A percentile compares a stretch with the other conserved stretches of the same genome.
phyloP scores from a whole-genome alignment of 75 land plant genomes.

The Adiantum capillusveneris region DNA sequence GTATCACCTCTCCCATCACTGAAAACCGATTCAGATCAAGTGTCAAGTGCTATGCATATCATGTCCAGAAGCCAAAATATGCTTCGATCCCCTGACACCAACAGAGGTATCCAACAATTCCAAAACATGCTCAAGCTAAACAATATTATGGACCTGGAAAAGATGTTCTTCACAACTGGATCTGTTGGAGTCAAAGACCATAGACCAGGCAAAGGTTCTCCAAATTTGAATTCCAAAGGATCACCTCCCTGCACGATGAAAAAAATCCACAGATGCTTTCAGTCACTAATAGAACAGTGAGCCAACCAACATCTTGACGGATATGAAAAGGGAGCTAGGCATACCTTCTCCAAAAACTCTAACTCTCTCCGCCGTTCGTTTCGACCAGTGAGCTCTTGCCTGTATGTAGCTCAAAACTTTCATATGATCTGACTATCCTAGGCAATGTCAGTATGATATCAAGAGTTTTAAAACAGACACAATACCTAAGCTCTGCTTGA shows the following conservation, averaged over 20 bases:
- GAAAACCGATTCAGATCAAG: too few species aligned
- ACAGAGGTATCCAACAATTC: neutral
- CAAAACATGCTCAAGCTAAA: neutral
- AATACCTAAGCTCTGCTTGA: conserved; percentile 81
- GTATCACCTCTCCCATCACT: neutral
- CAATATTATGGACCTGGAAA: conserved; percentile 36
- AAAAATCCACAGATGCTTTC: neutral
- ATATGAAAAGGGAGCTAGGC: neutral
- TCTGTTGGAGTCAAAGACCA: conserved; percentile 67
- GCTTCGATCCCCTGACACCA: neutral
- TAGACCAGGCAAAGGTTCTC: conserved; percentile 41
- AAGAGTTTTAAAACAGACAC: neutral
- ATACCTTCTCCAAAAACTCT: conserved; percentile 94
- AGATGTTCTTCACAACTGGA: conserved; percentile 49
- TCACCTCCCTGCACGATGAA: conserved; percentile 68
- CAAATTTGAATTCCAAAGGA: conserved; percentile 81
- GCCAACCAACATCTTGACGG: neutral
- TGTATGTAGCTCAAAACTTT: conserved; percentile 28
- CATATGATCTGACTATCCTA: neutral
- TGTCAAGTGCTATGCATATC: too few species aligned
- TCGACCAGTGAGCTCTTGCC: conserved; percentile 84
- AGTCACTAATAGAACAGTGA: neutral
- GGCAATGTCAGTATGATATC: conserved; percentile 1
- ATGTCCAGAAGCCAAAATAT: neutral
- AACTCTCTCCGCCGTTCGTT: conserved; percentile 88